Evolutionary conservation across 1,139 yeast genomes (phyloP).

Genomic region (Candida mesenterica): DNA sequence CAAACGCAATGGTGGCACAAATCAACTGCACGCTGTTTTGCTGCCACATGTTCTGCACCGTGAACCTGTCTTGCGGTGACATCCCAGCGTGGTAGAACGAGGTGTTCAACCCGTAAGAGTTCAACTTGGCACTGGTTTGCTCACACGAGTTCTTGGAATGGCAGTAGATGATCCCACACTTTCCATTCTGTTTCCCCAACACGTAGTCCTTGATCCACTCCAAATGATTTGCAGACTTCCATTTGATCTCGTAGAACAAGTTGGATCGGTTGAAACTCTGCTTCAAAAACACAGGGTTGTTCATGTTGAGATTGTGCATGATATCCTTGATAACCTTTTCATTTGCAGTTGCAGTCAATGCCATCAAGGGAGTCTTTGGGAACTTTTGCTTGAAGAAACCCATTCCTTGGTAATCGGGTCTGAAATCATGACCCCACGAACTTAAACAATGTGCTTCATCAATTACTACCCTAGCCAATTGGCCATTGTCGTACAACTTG

Average conservation of each 20-base stretch:
- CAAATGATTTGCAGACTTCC: slow-evolving; percentile 56
- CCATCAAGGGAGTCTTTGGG: slow-evolving; percentile 89
- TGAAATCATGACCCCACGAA: slow-evolving; percentile 98
- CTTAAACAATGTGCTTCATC: slow-evolving; percentile 99
- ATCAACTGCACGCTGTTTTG: slow-evolving; percentile 65
- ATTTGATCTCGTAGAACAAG: slow-evolving; percentile 71
- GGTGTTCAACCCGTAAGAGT: slow-evolving; percentile 59
- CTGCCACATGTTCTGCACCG: slow-evolving; percentile 83
- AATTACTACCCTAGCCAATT: slow-evolving; percentile 82
- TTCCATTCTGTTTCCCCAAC: slow-evolving; percentile 47
- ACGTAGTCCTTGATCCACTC: slow-evolving; percentile 64
- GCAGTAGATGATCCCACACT: slow-evolving; percentile 91
- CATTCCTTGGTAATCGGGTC: slow-evolving; percentile 91
- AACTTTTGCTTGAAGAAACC: slow-evolving; percentile 68
- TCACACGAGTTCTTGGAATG: slow-evolving; percentile 90
- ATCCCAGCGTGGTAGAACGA: slow-evolving; percentile 93
- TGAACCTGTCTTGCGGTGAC: slow-evolving; percentile 69
- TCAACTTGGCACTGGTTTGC: slow-evolving; percentile 64
- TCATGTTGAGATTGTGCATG: slow-evolving; percentile 64
- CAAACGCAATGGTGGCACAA: slow-evolving; percentile 97
- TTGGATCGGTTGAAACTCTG: slow-evolving; percentile 92
- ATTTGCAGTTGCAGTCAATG: slow-evolving; percentile 96
- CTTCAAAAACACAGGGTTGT: slow-evolving; percentile 53
- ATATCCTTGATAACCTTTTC: slow-evolving; percentile 88
- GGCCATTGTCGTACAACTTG: slow-evolving; percentile 50